These are phyloP conservation scores for Diaporthe ampelina DNA, from an alignment of 2,329 filamentous ascomycete genomes.

Conservation along the genomic window DNA sequence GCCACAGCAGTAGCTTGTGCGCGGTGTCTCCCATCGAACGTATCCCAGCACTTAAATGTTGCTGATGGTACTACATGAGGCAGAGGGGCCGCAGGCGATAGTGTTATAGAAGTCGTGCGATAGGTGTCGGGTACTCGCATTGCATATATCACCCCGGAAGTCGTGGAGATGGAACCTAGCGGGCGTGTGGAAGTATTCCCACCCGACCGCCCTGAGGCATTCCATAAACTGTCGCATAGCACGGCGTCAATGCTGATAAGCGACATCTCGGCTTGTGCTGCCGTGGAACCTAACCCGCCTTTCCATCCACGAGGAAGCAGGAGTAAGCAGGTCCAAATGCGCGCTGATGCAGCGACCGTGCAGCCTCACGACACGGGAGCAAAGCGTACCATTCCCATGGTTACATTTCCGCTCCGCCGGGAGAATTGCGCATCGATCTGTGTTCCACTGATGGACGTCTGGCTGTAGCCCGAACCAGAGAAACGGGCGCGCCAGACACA, in stretches of 20 bases:
- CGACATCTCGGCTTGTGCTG: slow-evolving; percentile 17
- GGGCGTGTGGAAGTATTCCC: background rate
- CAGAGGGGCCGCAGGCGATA: background rate
- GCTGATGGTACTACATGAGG: background rate
- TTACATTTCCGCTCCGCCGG: slow-evolving; percentile 10
- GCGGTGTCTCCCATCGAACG: slow-evolving; percentile 1
- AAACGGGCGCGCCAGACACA: background rate
- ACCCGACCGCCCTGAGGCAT: slow-evolving; percentile 12
- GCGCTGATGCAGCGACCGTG: slow-evolving; percentile 23
- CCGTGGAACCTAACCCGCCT: slow-evolving; percentile 9
- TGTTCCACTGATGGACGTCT: background rate
- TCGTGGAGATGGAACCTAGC: background rate
- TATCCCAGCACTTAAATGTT: background rate
- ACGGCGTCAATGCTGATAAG: slow-evolving; percentile 21
- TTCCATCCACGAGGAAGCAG: background rate
- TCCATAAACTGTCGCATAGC: background rate
- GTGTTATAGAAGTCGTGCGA: background rate
- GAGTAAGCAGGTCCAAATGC: background rate
- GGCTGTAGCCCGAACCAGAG: background rate
- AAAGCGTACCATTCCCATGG: background rate
- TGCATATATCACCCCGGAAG: background rate
- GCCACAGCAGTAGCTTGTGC: slow-evolving; percentile 25
- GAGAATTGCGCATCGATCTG: background rate
- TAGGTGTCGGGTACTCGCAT: background rate
- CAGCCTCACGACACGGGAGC: slow-evolving; percentile 20